phyloP scores from a whole-genome alignment of 805 yeast species.

The Kazachstania psychrophila region DNA sequence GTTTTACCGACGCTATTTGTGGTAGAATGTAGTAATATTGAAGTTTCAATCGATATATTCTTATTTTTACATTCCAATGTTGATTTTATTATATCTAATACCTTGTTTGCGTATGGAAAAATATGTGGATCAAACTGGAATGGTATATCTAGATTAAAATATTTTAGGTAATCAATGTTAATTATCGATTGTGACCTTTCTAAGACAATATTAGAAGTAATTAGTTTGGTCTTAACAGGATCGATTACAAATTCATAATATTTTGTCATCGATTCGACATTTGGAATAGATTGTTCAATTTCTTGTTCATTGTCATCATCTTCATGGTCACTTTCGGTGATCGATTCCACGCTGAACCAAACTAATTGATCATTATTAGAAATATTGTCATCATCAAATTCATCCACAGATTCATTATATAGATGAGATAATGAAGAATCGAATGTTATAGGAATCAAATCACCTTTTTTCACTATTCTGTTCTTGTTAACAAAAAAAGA shows the following conservation, averaged over 20 bases:
- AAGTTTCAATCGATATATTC: constrained; percentile 42
- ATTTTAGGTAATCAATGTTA: constrained; percentile 37
- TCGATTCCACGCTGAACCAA: constrained; percentile 68
- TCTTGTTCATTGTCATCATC: constrained; percentile 4
- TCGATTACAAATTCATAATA: constrained; percentile 34
- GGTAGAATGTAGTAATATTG: constrained; percentile 57
- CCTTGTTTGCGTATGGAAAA: constrained; percentile 42
- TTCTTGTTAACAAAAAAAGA: constrained; percentile 47
- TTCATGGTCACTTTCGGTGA: constrained; percentile 25
- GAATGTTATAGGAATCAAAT: constrained; percentile 66
- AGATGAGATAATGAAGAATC: constrained; percentile 34
- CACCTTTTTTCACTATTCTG: constrained; percentile 56
- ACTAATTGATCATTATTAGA: constrained; percentile 61
- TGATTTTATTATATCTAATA: constrained; percentile 49
- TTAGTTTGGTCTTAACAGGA: constrained; percentile 55
- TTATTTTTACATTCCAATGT: constrained; percentile 29
- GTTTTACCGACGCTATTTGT: constrained; percentile 75
- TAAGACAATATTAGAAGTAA: constrained; percentile 51
- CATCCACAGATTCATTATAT: constrained; percentile 1
- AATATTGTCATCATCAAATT: neutral
- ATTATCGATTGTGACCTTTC: constrained; percentile 12
- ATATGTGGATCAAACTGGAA: constrained; percentile 30
- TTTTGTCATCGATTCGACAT: neutral
- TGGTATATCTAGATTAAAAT: constrained; percentile 35
- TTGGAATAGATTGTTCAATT: too few relatives aligned